A percentile compares a stretch with the other conserved stretches of the same genome.
These are phyloP conservation scores for Rubus idaeus DNA, from an alignment of 306 rosid genomes.

Conservation along the genomic window DNA sequence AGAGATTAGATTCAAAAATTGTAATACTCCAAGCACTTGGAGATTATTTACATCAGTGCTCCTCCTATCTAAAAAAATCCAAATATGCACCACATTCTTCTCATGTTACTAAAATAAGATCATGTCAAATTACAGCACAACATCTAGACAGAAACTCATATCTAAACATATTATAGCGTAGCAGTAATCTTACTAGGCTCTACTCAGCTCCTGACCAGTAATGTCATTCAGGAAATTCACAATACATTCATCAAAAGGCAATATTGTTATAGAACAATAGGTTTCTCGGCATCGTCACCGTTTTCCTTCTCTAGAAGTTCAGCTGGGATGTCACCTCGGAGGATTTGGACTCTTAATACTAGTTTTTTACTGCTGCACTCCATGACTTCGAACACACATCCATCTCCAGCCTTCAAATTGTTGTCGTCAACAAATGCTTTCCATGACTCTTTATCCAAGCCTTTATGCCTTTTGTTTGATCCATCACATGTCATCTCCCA, in stretches of 20 bases:
- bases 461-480: background rate
- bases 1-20: too few species aligned
- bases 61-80: background rate
- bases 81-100: background rate
- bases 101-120: background rate
- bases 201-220: background rate
- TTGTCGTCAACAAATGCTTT: slow-evolving; percentile 41
- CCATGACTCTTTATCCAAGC: slow-evolving; percentile 37
- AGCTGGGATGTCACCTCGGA: slow-evolving; percentile 62
- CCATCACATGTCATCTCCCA: slow-evolving; percentile 44
- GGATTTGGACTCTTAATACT: slow-evolving; percentile 54
- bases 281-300: slow-evolving; percentile 27
- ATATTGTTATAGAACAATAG: slow-evolving; percentile 27
- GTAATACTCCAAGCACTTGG: too few species aligned
- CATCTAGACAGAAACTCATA: background rate
- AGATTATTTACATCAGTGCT: too few species aligned
- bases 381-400: slow-evolving; percentile 53
- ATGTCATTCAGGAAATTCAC: background rate
- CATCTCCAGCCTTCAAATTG: slow-evolving; percentile 52
- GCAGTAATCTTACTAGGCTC: background rate
- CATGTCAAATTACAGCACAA: background rate
- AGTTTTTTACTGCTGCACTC: slow-evolving; percentile 30
- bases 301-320: slow-evolving; percentile 8
- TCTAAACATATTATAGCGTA: background rate
- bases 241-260: background rate